phyloP scores from a whole-genome alignment of 2,329 filamentous ascomycete species.

The Diplodia sapinea region DNA sequence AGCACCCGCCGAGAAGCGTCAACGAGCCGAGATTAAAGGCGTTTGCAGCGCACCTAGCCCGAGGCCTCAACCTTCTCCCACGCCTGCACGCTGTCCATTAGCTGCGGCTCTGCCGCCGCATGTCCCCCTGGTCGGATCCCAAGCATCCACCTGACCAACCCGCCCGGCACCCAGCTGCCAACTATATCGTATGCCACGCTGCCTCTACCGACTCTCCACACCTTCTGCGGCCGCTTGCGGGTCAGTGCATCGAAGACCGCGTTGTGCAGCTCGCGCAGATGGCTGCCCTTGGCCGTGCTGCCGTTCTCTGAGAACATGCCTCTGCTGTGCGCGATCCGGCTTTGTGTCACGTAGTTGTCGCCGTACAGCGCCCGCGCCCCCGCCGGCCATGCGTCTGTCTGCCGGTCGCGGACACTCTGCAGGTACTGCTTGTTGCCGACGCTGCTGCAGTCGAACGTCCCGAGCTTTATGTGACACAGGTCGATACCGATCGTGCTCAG shows the following conservation, averaged over 20 bases:
- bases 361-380: conserved; percentile 45
- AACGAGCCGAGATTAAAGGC: conserved; percentile 30
- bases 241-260: conserved; percentile 90
- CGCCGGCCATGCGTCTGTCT: conserved; percentile 48
- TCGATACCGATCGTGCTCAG: conserved; percentile 75
- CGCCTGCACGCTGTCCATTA: conserved; percentile 53
- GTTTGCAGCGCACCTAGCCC: conserved; percentile 24
- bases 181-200: conserved; percentile 85
- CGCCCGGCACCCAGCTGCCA: conserved; percentile 76
- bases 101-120: conserved; percentile 43
- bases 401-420: conserved; percentile 43
- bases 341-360: conserved; percentile 47
- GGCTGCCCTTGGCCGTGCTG: conserved; percentile 64
- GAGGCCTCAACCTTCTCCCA: conserved; percentile 53
- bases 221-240: conserved; percentile 62
- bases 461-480: conserved; percentile 87
- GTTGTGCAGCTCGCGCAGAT: conserved; percentile 79
- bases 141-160: conserved; percentile 92
- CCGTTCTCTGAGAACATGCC: conserved; percentile 58
- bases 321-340: conserved; percentile 52
- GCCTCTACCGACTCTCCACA: conserved; percentile 82
- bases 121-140: conserved; percentile 64
- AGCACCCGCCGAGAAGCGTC: conserved; percentile 12
- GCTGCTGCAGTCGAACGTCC: conserved; percentile 83
- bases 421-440: conserved; percentile 55